Evolutionary conservation across 177 flowering plant genomes (phyloP).

Genomic region (Vitis hybrid): DNA sequence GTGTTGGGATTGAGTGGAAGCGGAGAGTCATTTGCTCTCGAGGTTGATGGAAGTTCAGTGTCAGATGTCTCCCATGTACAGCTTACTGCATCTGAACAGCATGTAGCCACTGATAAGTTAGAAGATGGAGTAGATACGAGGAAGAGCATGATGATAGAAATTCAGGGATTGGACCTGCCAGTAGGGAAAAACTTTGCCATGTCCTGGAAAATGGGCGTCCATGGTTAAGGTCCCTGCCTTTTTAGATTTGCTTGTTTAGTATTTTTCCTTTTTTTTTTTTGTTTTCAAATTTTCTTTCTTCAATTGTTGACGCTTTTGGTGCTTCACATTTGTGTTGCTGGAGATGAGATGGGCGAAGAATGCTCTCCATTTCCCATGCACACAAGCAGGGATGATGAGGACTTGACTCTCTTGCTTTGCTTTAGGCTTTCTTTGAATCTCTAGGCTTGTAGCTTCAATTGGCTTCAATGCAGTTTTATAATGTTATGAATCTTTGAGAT

Average conservation of each 20-base stretch:
- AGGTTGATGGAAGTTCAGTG: slow-evolving; percentile 46
- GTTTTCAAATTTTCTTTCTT: not conserved
- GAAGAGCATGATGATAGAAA: slow-evolving; percentile 64
- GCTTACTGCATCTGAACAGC: slow-evolving; percentile 35
- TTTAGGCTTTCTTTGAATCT: not conserved
- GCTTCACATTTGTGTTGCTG: slow-evolving; percentile 1
- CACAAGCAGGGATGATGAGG: slow-evolving; percentile 3
- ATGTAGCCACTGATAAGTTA: slow-evolving; percentile 17
- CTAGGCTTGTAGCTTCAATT: not conserved
- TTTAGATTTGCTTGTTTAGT: not conserved
- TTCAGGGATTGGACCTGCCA: slow-evolving; percentile 56
- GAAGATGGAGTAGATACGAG: slow-evolving; percentile 38
- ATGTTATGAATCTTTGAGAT: too few species aligned
- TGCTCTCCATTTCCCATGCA: slow-evolving; percentile 31
- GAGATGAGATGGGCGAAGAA: slow-evolving; percentile 21
- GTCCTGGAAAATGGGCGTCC: slow-evolving; percentile 72
- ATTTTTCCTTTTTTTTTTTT: not conserved
- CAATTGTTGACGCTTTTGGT: not conserved
- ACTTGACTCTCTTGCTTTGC: not conserved
- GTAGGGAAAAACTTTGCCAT: slow-evolving; percentile 75
- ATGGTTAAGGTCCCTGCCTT: slow-evolving; percentile 15
- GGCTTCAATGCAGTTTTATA: too few species aligned
- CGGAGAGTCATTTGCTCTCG: slow-evolving; percentile 34
- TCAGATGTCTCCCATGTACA: slow-evolving; percentile 28
- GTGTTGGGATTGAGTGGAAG: slow-evolving; percentile 68